Evolutionary conservation across 345 rosid genomes (phyloP).

Genomic region (Syzygium aqueum): DNA sequence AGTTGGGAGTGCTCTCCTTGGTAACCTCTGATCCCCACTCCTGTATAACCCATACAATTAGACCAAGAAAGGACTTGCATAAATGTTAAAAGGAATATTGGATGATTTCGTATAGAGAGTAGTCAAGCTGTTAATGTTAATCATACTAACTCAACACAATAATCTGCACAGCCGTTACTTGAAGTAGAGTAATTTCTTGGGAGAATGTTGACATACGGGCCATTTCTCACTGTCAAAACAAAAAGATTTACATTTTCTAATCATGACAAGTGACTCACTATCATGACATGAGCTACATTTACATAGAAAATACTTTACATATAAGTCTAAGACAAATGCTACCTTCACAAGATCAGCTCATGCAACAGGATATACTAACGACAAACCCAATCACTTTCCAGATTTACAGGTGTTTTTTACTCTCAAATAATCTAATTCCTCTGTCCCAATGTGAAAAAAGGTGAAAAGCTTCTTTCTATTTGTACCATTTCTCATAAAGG

Average conservation of each 20-base stretch:
- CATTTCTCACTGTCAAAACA: not conserved
- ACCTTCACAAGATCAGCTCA: not conserved
- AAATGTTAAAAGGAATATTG: not conserved
- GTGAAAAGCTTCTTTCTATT: not conserved
- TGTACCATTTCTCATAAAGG: not conserved
- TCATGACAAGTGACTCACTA: not conserved
- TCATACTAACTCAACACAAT: not conserved
- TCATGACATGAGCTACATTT: not conserved
- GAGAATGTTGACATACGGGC: not conserved
- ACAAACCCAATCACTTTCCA: not conserved
- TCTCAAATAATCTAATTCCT: not conserved
- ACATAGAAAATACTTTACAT: not conserved
- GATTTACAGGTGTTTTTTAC: not conserved
- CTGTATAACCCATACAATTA: slow-evolving; percentile 39
- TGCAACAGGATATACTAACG: not conserved
- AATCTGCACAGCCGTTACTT: not conserved
- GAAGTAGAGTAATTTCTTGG: not conserved
- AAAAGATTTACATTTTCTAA: not conserved
- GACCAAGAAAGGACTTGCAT: not conserved
- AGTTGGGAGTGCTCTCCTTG: slow-evolving; percentile 39
- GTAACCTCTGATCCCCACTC: slow-evolving; percentile 68
- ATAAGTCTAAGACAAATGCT: not conserved
- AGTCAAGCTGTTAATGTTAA: not conserved
- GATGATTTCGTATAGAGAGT: not conserved
- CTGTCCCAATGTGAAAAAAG: not conserved